A percentile compares a stretch with the other conserved stretches of the same genome.
These are phyloP conservation scores for Poteriospumella lacustris DNA, from an alignment of 108 stramenopile genomes.

Conservation along the genomic window DNA sequence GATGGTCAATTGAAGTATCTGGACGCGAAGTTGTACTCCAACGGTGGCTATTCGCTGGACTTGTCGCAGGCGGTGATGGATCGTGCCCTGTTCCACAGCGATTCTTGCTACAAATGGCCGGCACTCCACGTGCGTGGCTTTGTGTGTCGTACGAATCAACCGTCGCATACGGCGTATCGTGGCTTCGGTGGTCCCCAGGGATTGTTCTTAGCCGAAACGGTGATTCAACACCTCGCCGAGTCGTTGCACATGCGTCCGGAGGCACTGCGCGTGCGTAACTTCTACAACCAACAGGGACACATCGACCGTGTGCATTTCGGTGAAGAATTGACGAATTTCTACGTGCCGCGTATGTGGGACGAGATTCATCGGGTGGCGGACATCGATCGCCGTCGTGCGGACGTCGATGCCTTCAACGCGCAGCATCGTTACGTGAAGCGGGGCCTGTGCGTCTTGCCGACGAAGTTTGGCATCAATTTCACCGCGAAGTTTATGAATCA, in stretches of 20 bases:
- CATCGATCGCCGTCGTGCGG: slow-evolving; percentile 55
- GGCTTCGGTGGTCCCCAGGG: slow-evolving; percentile 90
- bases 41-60: slow-evolving; percentile 78
- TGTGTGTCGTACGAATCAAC: slow-evolving; percentile 79
- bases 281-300: slow-evolving; percentile 70
- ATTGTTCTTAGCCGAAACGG: slow-evolving; percentile 72
- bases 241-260: slow-evolving; percentile 58
- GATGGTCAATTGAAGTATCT: slow-evolving; percentile 66
- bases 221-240: slow-evolving; percentile 79
- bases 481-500: slow-evolving; percentile 79
- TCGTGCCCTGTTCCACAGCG: slow-evolving; percentile 80
- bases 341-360: slow-evolving; percentile 61
- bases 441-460: slow-evolving; percentile 73
- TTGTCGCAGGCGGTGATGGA: slow-evolving; percentile 79
- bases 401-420: slow-evolving; percentile 69
- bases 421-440: slow-evolving; percentile 75
- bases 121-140: slow-evolving; percentile 66
- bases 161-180: slow-evolving; percentile 83
- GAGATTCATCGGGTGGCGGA: slow-evolving; percentile 50
- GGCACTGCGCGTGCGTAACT: slow-evolving; percentile 64
- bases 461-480: slow-evolving; percentile 86
- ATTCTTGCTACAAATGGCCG: slow-evolving; percentile 78
- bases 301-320: slow-evolving; percentile 77
- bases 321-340: slow-evolving; percentile 69
- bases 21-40: slow-evolving; percentile 72